Conservation (phyloP, 164 flowering plant species). For the Piper longum region DNA sequence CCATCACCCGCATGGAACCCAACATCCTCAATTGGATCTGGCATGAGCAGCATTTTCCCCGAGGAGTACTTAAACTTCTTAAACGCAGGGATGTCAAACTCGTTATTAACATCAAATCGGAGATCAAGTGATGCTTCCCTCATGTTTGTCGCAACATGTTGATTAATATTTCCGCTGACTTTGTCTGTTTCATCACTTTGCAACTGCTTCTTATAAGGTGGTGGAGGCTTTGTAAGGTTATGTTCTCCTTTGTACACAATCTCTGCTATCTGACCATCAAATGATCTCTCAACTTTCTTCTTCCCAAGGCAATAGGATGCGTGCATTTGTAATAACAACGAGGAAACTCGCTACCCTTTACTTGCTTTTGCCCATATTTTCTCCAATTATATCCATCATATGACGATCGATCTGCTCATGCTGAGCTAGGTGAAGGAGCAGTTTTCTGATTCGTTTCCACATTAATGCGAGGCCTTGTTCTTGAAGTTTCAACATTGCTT, state of each 20-base stretch:
- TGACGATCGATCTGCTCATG: no score
- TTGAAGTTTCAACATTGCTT: constrained; percentile 13
- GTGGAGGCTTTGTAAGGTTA: no score
- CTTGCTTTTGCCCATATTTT: no score
- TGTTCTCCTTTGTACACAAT: no score
- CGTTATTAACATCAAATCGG: constrained; percentile 27
- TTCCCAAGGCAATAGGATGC: no score
- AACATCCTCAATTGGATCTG: constrained; percentile 16
- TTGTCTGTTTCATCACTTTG: no score
- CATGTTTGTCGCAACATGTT: constrained; percentile 12
- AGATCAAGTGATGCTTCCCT: constrained; percentile 28
- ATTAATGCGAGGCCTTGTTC: constrained; percentile 14
- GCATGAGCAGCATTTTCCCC: constrained; percentile 13
- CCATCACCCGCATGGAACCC: constrained; percentile 17
- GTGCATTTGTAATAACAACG: no score
- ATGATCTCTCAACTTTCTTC: no score
- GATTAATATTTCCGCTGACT: no score
- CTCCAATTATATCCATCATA: no score
- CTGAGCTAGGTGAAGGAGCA: constrained; percentile 9
- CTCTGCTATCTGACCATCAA: no score
- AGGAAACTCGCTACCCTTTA: no score
- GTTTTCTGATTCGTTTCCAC: constrained; percentile 29
- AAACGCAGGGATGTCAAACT: constrained; percentile 15
- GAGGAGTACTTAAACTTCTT: constrained; percentile 14
- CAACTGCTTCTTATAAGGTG: background rate